A percentile compares a stretch with the other conserved stretches of the same genome.
Conservation (phyloP, 1,284 basidiomycete species). For the Leccinum pachyderme region DNA sequence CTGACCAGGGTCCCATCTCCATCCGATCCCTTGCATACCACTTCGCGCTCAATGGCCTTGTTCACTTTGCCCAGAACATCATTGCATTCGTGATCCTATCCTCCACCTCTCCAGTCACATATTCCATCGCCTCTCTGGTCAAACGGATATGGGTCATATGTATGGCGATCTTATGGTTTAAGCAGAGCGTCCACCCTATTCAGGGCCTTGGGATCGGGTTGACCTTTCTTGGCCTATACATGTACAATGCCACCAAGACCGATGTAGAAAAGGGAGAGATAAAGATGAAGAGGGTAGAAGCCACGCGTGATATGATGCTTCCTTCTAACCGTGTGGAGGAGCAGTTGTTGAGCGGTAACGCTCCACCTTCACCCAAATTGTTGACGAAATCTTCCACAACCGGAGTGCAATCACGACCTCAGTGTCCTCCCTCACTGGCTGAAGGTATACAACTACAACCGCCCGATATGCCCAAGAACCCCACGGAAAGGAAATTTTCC, state of each 20-base stretch:
- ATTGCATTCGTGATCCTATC: conserved; percentile 96
- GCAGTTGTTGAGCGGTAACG: conserved; percentile 43
- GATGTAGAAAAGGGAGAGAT: conserved; percentile 94
- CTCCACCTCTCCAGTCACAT: conserved; percentile 96
- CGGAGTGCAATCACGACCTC: conserved; percentile 25
- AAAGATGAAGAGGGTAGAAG: conserved; percentile 82
- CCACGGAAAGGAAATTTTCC: conserved; percentile 32
- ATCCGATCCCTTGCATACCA: conserved; percentile 67
- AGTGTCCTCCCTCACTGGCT: conserved; percentile 5
- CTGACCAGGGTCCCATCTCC: conserved; percentile 45
- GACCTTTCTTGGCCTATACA: conserved; percentile 89
- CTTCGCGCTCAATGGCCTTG: conserved; percentile 90
- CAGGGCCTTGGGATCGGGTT: conserved; percentile 88
- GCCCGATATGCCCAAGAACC: conserved; percentile 16
- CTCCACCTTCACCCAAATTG: conserved; percentile 18
- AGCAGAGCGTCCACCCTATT: conserved; percentile 79
- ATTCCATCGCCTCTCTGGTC: conserved; percentile 96
- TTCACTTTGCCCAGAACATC: conserved; percentile 96
- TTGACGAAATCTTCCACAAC: conserved; percentile 19
- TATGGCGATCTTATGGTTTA: conserved; percentile 97
- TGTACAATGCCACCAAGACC: conserved; percentile 94
- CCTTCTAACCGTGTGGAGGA: conserved; percentile 66
- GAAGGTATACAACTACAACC: conserved; percentile 5
- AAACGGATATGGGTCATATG: conserved; percentile 99
- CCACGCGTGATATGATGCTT: conserved; percentile 68